Evolutionary conservation across 306 rosid genomes (phyloP), one percentile per base, ranked within the genome.

Genomic region (Cajanus cajan): DNA sequence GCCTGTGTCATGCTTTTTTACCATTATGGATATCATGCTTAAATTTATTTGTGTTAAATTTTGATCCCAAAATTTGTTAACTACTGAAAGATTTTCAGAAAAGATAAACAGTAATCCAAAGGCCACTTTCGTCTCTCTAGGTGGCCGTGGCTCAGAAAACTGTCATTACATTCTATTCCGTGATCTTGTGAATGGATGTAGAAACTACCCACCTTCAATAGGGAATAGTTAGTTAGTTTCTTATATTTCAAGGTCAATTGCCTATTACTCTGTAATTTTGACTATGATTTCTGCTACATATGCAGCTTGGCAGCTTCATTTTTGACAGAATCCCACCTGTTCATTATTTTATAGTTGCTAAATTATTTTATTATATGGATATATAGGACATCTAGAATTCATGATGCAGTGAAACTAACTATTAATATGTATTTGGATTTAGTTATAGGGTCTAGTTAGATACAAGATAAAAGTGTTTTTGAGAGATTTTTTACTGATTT

Each of bases 1-100:
- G 92, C 79, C 74, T 58, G 18, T 74, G 11, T 64, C 52, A 18
- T 65, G 50, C 39, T 36, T 16, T 76, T 43, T 34, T 70, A 45
- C 76, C 67, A 58, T 43, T 34, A 57, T 66, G 76, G 66, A 58
- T 64, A 31, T 84, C 37, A 36, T 67, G 73, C 55, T 71, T 74
- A 45, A 57, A 21, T 63, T 69, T 76, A 40, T n/a, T n/a, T 18
- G 45, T 36, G 34, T 58, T 47, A 54, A 82, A 40, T 55, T 48
- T 15, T 68, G 65, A 31, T 36, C 41, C 51, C 39, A 14, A 48
- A 41, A 64, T 76, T 76, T 13, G 41, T 79, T 54, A 43, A 10
- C 21, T 52, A 41, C 55, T 28, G 1, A 14, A 25, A 58, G 24
- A 36, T 37, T 16, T 51, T 44, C 57, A 48, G 65, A 36, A 41